Evolutionary conservation across 208 protist genomes (phyloP).

Genomic region (Trypanosoma scelopori): DNA sequence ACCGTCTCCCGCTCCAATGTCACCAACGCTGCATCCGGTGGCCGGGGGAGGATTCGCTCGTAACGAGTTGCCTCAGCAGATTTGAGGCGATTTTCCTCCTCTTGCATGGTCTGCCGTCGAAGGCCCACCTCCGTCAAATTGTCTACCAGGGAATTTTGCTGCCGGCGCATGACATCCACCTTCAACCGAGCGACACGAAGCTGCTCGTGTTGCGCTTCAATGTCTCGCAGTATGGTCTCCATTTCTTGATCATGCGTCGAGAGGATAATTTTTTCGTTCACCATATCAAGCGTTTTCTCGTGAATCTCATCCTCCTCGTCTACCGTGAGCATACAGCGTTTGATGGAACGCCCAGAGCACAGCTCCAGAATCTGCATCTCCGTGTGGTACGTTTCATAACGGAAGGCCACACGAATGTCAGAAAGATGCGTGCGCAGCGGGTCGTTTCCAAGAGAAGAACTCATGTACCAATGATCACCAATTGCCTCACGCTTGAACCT

Average conservation of each 20-base stretch:
- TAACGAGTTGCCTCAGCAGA: constrained; percentile 48
- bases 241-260: constrained; percentile 90
- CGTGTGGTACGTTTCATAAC: constrained; percentile 93
- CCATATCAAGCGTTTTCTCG: constrained; percentile 53
- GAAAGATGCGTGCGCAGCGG: constrained; percentile 86
- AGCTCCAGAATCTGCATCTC: constrained; percentile 84
- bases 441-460: constrained; percentile 89
- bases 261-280: constrained; percentile 55
- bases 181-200: constrained; percentile 48
- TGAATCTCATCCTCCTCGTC: constrained; percentile 83
- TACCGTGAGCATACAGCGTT: constrained; percentile 81
- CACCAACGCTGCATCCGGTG: constrained; percentile 25
- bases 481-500: constrained; percentile 87
- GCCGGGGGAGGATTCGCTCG: constrained; percentile 28
- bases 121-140: constrained; percentile 81
- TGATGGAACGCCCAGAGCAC: constrained; percentile 54
- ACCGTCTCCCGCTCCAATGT: constrained; percentile 59
- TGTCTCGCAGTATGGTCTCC: constrained; percentile 84
- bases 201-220: constrained; percentile 65
- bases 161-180: constrained; percentile 65
- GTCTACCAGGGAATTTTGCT: constrained; percentile 78
- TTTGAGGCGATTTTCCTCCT: constrained; percentile 38
- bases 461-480: constrained; percentile 89
- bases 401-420: constrained; percentile 91
- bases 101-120: constrained; percentile 52